Base-by-base conservation (phyloP, 1,139 yeast species). In the Hansenula sp. region DNA sequence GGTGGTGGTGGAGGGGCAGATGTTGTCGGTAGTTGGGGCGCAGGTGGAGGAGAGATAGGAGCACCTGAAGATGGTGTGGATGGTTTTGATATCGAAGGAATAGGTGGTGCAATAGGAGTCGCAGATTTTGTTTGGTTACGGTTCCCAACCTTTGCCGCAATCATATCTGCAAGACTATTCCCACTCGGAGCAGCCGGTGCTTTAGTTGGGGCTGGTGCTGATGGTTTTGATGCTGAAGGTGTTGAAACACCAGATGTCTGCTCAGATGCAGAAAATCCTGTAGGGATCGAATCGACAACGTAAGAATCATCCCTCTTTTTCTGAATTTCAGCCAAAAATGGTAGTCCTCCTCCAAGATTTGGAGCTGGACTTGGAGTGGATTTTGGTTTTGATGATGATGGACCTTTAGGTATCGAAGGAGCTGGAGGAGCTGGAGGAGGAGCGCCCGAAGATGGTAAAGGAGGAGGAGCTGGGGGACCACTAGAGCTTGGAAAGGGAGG, bases 321-420 rank as follows among this genome's bases (percentile, higher is more conserved):
- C 52, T 77, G 77, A 37, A 79, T 79, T 46, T 79, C 77, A 1
- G 81, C 77, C 36, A 79, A 64, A 53, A 79, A 79, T 6, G 74
- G 65, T 4, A 67, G 60, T 0, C 66, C 61, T 10, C 67, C 66
- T 13, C 67, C 63, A 11, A 50, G 38, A 10, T 60, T 38, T 28
- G 50, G 34, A 31, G 52, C 47, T 21, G 41, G 37, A 4, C 43
- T 34, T 16, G 49, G 37, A 12, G 47, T 41, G 9, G 41, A 31
- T 19, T 46, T 37, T 7, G 53, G 40, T n/a, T 51, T 45, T 4
- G 47, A 40, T 6, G 57, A 45, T 15, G 51, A 51, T 27, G 56
- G 47, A 11, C 47, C 41, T 6, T 67, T 53, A 15, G 42, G 29
- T 34, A 63, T 52, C 6, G 54, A 45, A 8, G 54, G 47, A 29